phyloP scores from a whole-genome alignment of 164 flowering plant genomes.

The Nymphaea colorata region DNA sequence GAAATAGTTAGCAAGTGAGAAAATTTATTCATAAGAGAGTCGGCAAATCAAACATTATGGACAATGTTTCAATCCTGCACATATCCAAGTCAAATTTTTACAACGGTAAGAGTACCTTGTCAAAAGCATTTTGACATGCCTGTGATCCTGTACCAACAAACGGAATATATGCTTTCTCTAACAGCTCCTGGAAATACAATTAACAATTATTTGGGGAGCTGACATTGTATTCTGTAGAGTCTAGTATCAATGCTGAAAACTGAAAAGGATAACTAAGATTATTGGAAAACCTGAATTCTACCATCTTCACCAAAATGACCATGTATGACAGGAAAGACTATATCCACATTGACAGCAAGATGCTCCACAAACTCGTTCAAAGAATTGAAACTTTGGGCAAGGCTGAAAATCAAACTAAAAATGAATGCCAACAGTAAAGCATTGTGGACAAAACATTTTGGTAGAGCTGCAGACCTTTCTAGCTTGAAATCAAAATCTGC shows the following conservation, averaged over 20 bases:
- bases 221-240: no score
- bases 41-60: no score
- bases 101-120: conserved; percentile 43
- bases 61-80: no score
- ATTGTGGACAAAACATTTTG: not conserved
- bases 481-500: conserved; percentile 95
- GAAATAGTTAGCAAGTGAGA: no score
- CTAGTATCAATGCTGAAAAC: no score
- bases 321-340: conserved; percentile 88
- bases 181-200: conserved; percentile 40
- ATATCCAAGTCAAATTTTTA: not conserved
- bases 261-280: no score
- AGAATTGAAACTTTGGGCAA: conserved; percentile 71
- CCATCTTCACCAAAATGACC: conserved; percentile 97
- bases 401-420: conserved; percentile 29
- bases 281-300: conserved; percentile 58
- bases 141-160: conserved; percentile 75
- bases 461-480: conserved; percentile 40
- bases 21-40: no score
- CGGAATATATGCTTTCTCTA: conserved; percentile 67
- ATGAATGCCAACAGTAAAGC: not conserved
- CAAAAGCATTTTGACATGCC: conserved; percentile 75
- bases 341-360: conserved; percentile 66
- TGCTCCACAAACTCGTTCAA: conserved; percentile 68
- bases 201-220: no score